These are phyloP conservation scores for Raffaelea ambrosiae DNA, from an alignment of 2,329 filamentous ascomycete genomes.

Conservation along the genomic window DNA sequence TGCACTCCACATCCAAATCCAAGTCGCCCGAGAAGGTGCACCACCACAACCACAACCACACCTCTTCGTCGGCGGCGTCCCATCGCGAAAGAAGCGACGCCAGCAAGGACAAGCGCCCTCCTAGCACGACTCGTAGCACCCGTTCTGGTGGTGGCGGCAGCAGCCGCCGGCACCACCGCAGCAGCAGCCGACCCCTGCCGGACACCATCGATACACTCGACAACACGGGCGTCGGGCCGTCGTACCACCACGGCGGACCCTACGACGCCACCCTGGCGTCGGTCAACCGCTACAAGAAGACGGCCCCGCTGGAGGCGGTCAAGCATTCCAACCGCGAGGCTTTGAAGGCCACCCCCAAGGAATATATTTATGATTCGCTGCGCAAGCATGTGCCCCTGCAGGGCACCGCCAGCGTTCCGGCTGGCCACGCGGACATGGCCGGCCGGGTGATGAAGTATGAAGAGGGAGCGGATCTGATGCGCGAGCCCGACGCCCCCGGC, in stretches of 20 bases:
- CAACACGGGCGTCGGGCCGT: conserved; percentile 44
- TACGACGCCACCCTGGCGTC: conserved; percentile 75
- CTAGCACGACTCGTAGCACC: no score
- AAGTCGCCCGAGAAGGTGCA: conserved; percentile 2
- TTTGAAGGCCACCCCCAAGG: conserved; percentile 68
- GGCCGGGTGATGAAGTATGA: conserved; percentile 70
- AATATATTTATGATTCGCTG: conserved; percentile 69
- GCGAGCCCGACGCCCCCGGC: conserved; percentile 57
- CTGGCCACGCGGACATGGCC: conserved; percentile 57
- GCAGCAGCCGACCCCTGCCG: conserved; percentile 55
- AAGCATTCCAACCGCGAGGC: conserved; percentile 65
- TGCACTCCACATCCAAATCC: neutral
- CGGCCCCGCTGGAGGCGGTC: conserved; percentile 71
- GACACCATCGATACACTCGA: conserved; percentile 81
- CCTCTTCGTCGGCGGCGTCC: neutral
- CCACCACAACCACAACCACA: neutral
- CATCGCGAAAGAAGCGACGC: no score
- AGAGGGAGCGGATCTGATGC: conserved; percentile 81
- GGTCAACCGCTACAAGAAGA: conserved; percentile 55
- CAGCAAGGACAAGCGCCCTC: no score
- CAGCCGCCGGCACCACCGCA: conserved; percentile 22
- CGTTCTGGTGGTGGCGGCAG: no score
- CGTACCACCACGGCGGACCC: conserved; percentile 84
- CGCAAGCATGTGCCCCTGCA: conserved; percentile 69
- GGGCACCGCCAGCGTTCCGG: conserved; percentile 68